Evolutionary conservation across 2,329 filamentous ascomycete genomes (phyloP), one percentile per base, ranked within the genome.

Genomic region (Epichloe glyceriae): DNA sequence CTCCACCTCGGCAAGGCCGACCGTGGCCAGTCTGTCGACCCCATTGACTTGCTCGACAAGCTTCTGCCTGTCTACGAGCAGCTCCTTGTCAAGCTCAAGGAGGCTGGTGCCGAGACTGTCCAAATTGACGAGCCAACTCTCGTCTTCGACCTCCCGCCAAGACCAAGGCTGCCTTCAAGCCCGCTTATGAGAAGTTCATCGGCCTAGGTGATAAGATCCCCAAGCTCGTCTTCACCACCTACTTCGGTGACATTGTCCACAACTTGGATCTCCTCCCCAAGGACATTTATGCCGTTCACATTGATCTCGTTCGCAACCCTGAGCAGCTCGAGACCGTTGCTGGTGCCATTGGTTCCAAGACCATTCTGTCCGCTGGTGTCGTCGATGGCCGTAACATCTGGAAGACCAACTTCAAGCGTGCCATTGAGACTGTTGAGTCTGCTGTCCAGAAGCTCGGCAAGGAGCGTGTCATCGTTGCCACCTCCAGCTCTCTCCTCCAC

Each of bases 331-430:
- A 93, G 55, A 81, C 85, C 59, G 88, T 98, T 64, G 71, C 88
- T 61, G 78, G 75, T 65, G 84, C 89, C 64, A 82, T 98, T 58
- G 89, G 88, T 69, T 73, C 88, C 68, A 88, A 89, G 70, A 94
- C 95, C 68, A 73, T 89, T 61, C 84, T 98, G 59, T 98, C 93
- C 59, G 86, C 83, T 58, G 93, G 93, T 88, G 86, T 98, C 62
- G 93, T 98, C 60, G 90, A 98, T 64, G 93, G 93, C 64, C 89
- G 93, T 66, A 98, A 98, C 82, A 97, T 98, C 79, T 98, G 93
- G 93, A 98, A 98, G 87, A 96, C 89, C 74, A 95, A 97, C 84
- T 86, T 96, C 76, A 86, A 95, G 82, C 82, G 82, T 64, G 89
- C 93, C 65, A 94, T 98, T 58, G 90, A 93, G 78, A 81, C 76